Evolutionary conservation across 768 basidiomycete genomes (phyloP), one percentile per base, ranked within the genome.

Genomic region (Boletus speciosus): DNA sequence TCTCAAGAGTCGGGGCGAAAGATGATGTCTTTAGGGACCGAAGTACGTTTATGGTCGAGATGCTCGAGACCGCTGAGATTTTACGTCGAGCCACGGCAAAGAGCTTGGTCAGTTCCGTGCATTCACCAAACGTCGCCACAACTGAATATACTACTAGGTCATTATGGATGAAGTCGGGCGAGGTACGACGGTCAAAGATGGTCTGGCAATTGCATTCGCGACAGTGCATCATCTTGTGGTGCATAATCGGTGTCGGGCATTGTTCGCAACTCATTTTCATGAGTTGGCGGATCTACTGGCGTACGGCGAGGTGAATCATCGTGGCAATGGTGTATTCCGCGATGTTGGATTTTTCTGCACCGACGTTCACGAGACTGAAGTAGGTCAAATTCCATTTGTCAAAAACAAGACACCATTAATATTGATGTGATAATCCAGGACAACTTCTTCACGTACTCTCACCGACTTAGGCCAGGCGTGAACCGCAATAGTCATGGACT

Each of bases 161-260:
- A 95, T 99, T 58, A 95, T 99, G 92, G 96, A 99, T 67, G 96
- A 99, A 75, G 94, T 99, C n/a, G 96, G 96, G 6, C 76, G 96
- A 61, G 96, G 96, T 34, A 98, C 96, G 6, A 94, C 94, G 0
- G 84, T 94, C 8, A 84, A 84, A 56, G 95, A 97, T 63, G 96
- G 96, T 10, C 71, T 98, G 14, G 93, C 96, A 0, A 91, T 98
- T 47, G 95, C 97, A 16, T 98, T 93, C 64, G 90, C 92, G 6
- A 85, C 92, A 3, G 78, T 95, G 34, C 86, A 95, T 62, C 86
- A 98, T 68, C 78, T 98, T 19, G 72, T 84, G 37, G 73, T 80
- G 35, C 78, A 81, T 31, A 91, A 90, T 62, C 73, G 75, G 48
- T 92, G 89, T 65, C 83, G 93, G 16, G 80, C 91, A n/a, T 75